Conservation (phyloP, 2,329 filamentous ascomycete genomes). For the Arthrocladium fulminans region DNA sequence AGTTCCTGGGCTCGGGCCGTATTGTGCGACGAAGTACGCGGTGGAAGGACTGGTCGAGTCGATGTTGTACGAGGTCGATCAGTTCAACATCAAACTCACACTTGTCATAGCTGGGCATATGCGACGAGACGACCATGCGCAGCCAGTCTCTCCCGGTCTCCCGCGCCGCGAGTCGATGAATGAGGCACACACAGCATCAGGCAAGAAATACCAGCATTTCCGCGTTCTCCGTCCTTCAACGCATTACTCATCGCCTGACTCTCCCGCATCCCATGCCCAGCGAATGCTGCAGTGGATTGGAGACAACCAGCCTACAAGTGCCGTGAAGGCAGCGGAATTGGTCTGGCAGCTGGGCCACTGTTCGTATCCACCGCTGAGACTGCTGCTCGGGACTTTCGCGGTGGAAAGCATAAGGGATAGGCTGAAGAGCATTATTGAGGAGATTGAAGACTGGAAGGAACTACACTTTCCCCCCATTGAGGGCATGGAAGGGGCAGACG, state of each 20-base stretch:
- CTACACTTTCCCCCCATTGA: constrained; percentile 55
- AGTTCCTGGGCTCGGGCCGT: constrained; percentile 83
- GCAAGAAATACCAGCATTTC: constrained; percentile 69
- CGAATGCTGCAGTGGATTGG: constrained; percentile 92
- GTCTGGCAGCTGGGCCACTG: constrained; percentile 94
- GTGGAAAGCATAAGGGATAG: constrained; percentile 92
- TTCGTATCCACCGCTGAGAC: constrained; percentile 76
- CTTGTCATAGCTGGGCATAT: constrained; percentile 87
- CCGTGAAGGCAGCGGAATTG: constrained; percentile 83
- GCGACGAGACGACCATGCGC: constrained; percentile 61
- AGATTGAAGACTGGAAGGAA: constrained; percentile 89
- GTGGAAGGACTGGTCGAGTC: constrained; percentile 92
- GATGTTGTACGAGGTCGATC: constrained; percentile 90
- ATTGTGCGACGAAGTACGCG: constrained; percentile 95
- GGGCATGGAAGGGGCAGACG: constrained; percentile 16
- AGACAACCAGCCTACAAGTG: constrained; percentile 84
- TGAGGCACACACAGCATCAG: constrained; percentile 10
- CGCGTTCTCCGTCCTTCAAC: constrained; percentile 77
- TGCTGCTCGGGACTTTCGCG: constrained; percentile 86
- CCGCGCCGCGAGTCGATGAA: background rate
- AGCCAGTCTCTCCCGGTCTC: constrained; percentile 24
- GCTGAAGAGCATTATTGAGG: constrained; percentile 82
- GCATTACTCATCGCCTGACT: constrained; percentile 66
- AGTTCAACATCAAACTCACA: constrained; percentile 86
- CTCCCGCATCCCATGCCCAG: constrained; percentile 78